Base-by-base conservation (phyloP, 2,329 filamentous ascomycete species). In the Aureobasidium melanogenum region DNA sequence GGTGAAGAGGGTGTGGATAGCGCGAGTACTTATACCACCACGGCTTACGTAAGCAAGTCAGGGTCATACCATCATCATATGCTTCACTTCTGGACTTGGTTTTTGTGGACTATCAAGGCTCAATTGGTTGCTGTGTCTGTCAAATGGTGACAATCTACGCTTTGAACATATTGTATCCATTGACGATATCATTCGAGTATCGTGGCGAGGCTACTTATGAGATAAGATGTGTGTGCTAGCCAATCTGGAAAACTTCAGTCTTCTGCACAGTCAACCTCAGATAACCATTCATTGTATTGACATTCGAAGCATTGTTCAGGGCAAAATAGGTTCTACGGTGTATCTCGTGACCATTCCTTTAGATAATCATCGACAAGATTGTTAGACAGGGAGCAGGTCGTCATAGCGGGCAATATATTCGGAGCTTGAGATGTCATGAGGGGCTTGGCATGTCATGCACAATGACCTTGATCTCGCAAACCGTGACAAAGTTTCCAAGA, bases 401-500 rank as follows among this genome's bases (percentile, higher is more conserved):
- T 41, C 38, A 43, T 9, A 43, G 19, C 19, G 6, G 38, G 9
- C 8, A 14, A 5, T 24, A n/a, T 43, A 43, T 19, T 10, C 8
- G 19, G 39, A 43, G 39, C 4, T 19, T 43, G 22, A 44, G 22
- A 47, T 47, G 47, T 32, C 28, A 36, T 51, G 32, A 14, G 10
- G 14, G 48, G 48, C 48, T 51, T 51, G 48, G 48, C 48, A 51
- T 19, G 19, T 34, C 19, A 51, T 51, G 5, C 19, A 51, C 48
- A 51, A 38, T 19, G n/a, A 50, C 48, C 48, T 51, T 51, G 48
- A 51, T 51, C 48, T 24, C 8, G 14, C 12, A 17, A 14, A 9
- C 26, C 1, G 48, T 17, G 32, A 51, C 48, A 51, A 38, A 56
- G 26, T 34, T 56, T 43, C 32, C 41, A 61, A 61, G n/a, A 69